A percentile compares a stretch with the other conserved stretches of the same genome.
Evolutionary conservation across 768 basidiomycete species (phyloP).

Genomic region (Serendipita sp.): DNA sequence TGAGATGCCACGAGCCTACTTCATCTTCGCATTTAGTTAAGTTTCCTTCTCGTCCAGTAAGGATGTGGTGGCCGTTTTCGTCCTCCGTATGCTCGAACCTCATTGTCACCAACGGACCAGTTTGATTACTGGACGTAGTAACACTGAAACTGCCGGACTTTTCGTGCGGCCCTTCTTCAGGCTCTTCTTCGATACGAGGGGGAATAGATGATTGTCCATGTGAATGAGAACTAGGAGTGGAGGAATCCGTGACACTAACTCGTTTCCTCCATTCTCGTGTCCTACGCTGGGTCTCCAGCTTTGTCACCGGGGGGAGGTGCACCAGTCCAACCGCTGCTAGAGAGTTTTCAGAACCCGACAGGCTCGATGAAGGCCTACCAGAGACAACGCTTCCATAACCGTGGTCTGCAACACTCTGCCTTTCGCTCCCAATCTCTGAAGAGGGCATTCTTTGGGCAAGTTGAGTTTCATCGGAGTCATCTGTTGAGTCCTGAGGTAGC

Average conservation of each 20-base stretch:
- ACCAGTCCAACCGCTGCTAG: constrained; percentile 9
- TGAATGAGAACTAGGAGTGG: background rate
- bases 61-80: constrained; percentile 50
- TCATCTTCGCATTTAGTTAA: constrained; percentile 61
- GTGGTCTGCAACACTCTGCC: background rate
- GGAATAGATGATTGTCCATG: constrained; percentile 4
- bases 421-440: background rate
- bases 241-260: constrained; percentile 2
- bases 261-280: background rate
- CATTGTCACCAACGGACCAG: constrained; percentile 30
- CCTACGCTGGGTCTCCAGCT: background rate
- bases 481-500: background rate
- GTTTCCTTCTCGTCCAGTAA: constrained; percentile 51
- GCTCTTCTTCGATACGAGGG: constrained; percentile 9
- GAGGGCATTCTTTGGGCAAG: background rate
- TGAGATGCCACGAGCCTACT: constrained; percentile 20
- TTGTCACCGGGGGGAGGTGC: constrained; percentile 8
- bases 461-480: constrained; percentile 1
- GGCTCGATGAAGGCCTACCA: constrained; percentile 4
- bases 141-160: background rate
- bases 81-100: constrained; percentile 50
- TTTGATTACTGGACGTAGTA: background rate
- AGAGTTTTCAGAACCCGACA: background rate
- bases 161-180: background rate
- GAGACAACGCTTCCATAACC: background rate